phyloP scores from a whole-genome alignment of 352 stramenopile genomes.

The Pythium angustatum region DNA sequence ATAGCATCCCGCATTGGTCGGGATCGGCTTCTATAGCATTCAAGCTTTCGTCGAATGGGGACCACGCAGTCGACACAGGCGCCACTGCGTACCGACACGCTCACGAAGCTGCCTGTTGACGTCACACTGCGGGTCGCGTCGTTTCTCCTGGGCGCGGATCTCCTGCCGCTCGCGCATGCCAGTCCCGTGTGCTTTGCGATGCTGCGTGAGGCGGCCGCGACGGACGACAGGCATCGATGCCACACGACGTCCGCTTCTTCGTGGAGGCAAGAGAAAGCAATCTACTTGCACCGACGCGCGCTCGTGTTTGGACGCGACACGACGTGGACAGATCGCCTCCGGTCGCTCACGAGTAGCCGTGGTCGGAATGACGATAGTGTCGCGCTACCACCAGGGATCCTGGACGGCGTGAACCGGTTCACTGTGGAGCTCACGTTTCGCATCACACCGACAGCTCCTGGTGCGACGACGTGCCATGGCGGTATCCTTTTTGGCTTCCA shows the following conservation, averaged over 20 bases:
- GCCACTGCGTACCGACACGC: background rate
- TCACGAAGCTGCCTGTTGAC: background rate
- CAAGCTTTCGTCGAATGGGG: background rate
- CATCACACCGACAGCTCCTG: background rate
- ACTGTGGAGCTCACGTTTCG: conserved; percentile 2
- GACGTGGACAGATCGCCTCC: background rate
- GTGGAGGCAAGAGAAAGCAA: background rate
- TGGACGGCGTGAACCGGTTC: background rate
- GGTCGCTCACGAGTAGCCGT: background rate
- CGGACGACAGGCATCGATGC: background rate
- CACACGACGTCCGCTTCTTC: background rate
- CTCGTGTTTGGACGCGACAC: background rate
- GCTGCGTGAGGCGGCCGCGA: background rate
- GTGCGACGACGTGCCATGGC: background rate
- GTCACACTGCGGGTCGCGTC: background rate
- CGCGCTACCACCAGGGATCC: background rate
- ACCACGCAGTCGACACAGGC: background rate
- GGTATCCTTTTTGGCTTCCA: conserved; percentile 10
- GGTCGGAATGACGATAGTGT: background rate
- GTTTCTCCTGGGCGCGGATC: background rate
- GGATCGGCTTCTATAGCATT: too few relatives aligned
- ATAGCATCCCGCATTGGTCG: too few relatives aligned
- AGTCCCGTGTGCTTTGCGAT: background rate
- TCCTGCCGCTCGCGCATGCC: background rate
- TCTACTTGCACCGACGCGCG: conserved; percentile 2